Evolutionary conservation across 768 basidiomycete genomes (phyloP).

Genomic region (Boletales sp.): DNA sequence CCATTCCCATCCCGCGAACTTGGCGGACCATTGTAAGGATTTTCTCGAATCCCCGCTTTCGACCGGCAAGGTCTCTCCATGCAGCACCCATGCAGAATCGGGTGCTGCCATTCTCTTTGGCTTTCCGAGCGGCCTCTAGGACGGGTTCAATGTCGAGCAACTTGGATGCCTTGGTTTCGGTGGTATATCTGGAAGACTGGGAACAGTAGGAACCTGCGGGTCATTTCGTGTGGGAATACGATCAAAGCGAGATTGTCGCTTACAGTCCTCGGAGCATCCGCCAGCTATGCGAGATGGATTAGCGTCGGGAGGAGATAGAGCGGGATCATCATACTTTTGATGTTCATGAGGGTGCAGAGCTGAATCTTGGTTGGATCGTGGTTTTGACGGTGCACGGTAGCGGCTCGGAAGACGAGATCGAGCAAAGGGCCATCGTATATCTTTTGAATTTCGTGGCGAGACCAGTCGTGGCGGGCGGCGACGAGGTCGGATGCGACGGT

Average conservation of each 20-base stretch:
- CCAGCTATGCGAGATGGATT: slow-evolving; percentile 55
- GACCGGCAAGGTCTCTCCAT: slow-evolving; percentile 91
- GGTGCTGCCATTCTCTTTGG: slow-evolving; percentile 95
- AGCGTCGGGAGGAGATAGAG: slow-evolving; percentile 21
- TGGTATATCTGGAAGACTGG: slow-evolving; percentile 91
- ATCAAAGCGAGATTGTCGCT: slow-evolving; percentile 24
- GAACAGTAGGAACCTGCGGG: slow-evolving; percentile 89
- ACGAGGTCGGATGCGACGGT: slow-evolving; percentile 40
- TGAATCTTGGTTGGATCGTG: slow-evolving; percentile 91
- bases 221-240: background rate
- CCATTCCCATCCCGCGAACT: slow-evolving; percentile 95
- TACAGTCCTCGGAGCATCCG: slow-evolving; percentile 94
- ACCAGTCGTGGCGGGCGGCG: slow-evolving; percentile 62
- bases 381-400: slow-evolving; percentile 76
- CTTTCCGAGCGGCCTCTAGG: slow-evolving; percentile 85
- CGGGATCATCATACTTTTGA: slow-evolving; percentile 72
- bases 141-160: slow-evolving; percentile 90
- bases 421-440: slow-evolving; percentile 86
- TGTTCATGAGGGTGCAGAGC: slow-evolving; percentile 97
- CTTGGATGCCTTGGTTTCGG: slow-evolving; percentile 83
- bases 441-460: slow-evolving; percentile 72
- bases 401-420: slow-evolving; percentile 85
- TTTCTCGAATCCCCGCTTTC: slow-evolving; percentile 89
- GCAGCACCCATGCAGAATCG: slow-evolving; percentile 99
- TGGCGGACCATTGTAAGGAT: slow-evolving; percentile 91